These are phyloP conservation scores for Desmodesmus armatus DNA, from an alignment of 139 green algal species.

Conservation along the genomic window DNA sequence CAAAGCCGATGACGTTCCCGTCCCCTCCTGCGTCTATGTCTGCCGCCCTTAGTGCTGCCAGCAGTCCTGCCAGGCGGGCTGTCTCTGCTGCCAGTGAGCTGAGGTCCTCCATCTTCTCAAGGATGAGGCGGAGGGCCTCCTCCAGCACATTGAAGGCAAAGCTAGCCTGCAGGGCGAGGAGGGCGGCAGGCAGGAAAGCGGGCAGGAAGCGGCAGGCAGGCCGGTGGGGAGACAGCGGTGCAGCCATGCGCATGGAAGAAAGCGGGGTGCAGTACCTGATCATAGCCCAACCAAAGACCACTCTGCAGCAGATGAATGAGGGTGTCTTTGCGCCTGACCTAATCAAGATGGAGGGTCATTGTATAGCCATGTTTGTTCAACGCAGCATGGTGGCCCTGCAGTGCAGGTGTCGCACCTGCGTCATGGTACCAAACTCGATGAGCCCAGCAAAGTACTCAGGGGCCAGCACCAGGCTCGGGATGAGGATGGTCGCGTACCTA, in stretches of 20 bases:
- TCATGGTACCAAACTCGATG: conserved; percentile 97
- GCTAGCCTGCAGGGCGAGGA: conserved; percentile 41
- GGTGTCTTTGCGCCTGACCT: too few relatives aligned
- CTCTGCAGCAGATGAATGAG: background rate
- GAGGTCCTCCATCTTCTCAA: conserved; percentile 92
- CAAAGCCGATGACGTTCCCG: conserved; percentile 1
- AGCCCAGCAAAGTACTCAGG: conserved; percentile 84
- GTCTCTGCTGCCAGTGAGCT: conserved; percentile 89
- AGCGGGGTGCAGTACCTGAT: too few relatives aligned
- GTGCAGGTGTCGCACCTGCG: conserved; percentile 72
- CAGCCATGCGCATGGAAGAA: too few relatives aligned
- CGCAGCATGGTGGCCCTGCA: too few relatives aligned
- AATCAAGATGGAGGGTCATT: too few relatives aligned
- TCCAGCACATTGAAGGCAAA: conserved; percentile 94
- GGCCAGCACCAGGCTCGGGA: conserved; percentile 44
- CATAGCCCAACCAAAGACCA: too few relatives aligned
- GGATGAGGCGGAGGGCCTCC: conserved; percentile 87
- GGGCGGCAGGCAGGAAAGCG: background rate
- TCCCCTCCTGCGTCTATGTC: conserved; percentile 14
- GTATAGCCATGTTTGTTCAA: too few relatives aligned
- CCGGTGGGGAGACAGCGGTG: too few relatives aligned
- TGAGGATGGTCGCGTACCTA: conserved; percentile 38
- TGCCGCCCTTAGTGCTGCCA: conserved; percentile 21
- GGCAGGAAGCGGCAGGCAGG: background rate
- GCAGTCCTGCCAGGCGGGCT: conserved; percentile 75